phyloP scores from a whole-genome alignment of 768 basidiomycete genomes.

The Termitomyces sp. region DNA sequence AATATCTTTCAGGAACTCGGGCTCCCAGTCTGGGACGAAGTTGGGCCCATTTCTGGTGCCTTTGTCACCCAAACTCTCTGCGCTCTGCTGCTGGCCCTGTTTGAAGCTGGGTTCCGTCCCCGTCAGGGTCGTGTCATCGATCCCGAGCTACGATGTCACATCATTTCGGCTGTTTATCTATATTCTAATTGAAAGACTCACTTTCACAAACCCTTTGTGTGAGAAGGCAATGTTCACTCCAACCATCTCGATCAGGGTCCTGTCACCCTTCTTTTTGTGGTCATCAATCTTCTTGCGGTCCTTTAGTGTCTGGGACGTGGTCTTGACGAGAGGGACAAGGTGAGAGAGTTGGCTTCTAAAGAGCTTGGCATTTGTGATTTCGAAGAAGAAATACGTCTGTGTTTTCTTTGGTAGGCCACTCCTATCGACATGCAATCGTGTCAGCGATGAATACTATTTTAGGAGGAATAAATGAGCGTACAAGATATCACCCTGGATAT shows the following conservation, averaged over 20 bases:
- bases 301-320: slow-evolving; percentile 34
- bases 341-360: slow-evolving; percentile 40
- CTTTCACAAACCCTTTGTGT: slow-evolving; percentile 38
- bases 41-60: slow-evolving; percentile 17
- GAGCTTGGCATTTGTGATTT: slow-evolving; percentile 34
- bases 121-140: slow-evolving; percentile 33
- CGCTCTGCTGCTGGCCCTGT: slow-evolving; percentile 36
- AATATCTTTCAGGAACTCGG: slow-evolving; percentile 37
- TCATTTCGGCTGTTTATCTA: background rate
- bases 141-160: slow-evolving; percentile 25
- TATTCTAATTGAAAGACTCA: slow-evolving; percentile 11
- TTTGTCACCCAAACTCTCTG: slow-evolving; percentile 34
- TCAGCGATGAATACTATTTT: background rate
- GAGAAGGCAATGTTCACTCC: slow-evolving; percentile 54
- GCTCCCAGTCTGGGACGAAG: slow-evolving; percentile 42
- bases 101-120: slow-evolving; percentile 27
- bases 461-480: slow-evolving; percentile 15
- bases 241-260: slow-evolving; percentile 30
- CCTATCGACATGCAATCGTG: slow-evolving; percentile 22
- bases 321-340: slow-evolving; percentile 42
- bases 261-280: slow-evolving; percentile 31
- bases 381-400: slow-evolving; percentile 48
- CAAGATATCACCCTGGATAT: slow-evolving; percentile 48
- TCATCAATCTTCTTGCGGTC: slow-evolving; percentile 35
- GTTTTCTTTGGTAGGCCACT: slow-evolving; percentile 52